Conservation (phyloP, 345 rosid species). For the Gossypium sturtianum region DNA sequence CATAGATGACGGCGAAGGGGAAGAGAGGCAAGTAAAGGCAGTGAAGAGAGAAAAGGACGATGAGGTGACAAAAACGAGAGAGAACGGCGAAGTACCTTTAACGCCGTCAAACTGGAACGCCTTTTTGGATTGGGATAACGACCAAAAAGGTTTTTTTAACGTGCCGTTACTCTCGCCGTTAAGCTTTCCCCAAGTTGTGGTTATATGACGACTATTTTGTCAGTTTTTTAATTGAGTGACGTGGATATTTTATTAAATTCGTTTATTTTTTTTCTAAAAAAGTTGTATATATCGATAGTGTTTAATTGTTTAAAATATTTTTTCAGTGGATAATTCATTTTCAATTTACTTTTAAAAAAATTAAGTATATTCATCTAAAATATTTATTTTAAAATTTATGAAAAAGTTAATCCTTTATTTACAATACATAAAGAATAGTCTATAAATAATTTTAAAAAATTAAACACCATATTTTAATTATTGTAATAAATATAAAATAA, state of each 20-base stretch:
- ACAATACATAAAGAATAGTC: too few species aligned
- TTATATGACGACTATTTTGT: slow-evolving; percentile 13
- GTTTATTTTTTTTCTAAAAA: neutral
- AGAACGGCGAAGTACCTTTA: slow-evolving; percentile 19
- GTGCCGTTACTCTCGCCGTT: slow-evolving; percentile 53
- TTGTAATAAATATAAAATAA: too few species aligned
- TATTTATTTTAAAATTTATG: too few species aligned
- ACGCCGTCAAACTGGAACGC: slow-evolving; percentile 43
- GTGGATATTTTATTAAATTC: neutral
- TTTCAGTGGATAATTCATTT: neutral
- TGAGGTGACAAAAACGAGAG: slow-evolving; percentile 5
- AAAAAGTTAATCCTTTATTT: too few species aligned
- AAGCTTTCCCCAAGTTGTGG: slow-evolving; percentile 27
- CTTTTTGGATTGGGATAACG: slow-evolving; percentile 29
- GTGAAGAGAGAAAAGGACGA: slow-evolving; percentile 28
- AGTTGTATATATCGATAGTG: neutral
- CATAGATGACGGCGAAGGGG: slow-evolving; percentile 23
- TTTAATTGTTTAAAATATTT: neutral
- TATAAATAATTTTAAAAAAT: too few species aligned
- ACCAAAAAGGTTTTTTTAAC: slow-evolving; percentile 36
- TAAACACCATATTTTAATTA: too few species aligned
- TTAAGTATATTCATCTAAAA: too few species aligned
- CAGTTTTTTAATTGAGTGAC: neutral
- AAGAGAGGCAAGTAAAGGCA: slow-evolving; percentile 17
- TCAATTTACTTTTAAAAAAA: too few species aligned